Evolutionary conservation across 2,329 filamentous ascomycete species (phyloP), one percentile per base, ranked within the genome.

Genomic region (Colletotrichum filicis): DNA sequence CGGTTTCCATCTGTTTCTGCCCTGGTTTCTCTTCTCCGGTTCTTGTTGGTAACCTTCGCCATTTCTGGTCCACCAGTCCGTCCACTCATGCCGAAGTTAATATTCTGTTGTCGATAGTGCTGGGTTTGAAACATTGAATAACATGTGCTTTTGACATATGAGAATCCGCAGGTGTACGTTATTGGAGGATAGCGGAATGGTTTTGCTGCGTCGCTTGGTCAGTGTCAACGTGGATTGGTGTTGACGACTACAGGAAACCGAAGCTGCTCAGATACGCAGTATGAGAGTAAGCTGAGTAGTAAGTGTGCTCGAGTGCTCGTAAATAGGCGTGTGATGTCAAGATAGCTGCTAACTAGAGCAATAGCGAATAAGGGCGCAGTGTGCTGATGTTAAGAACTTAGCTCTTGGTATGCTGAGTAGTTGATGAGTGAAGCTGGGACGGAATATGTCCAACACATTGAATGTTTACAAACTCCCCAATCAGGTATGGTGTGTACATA

Each of bases 381-480:
- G 24, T 55, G 30, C 32, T 9, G 3, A n/a, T 12, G 8, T 26
- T n/a, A 22, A 1, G 4, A 8, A 26, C 7, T n/a, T 32, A n/a
- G 12, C 22, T 49, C 19, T 22, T n/a, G 8, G n/a, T n/a, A 12
- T 26, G 35, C 4, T 30, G 24, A 9, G 26, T 16, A 32, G 26
- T 49, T 22, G 22, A 37, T 12, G 7, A 35, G 16, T 66, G n/a
- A 66, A 28, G 26, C 22, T 19, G 63, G 19, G 57, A 35, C 26
- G 57, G 12, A 32, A 12, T 42, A 28, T 32, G 42, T 49, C 22
- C 37, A 46, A 24, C 30, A 52, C 28, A 58, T 11, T 32, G 11
- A 7, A 19, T 71, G 56, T 66, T 71, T 71, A 71, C 68, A 56
- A 66, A 30, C 16, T 66, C n/a, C 56, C 56, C 22, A 60, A 66